A percentile compares a stretch with the other conserved stretches of the same genome.
phyloP scores from a whole-genome alignment of 192 early-diverging fungal species.

The Coemansia sp. region DNA sequence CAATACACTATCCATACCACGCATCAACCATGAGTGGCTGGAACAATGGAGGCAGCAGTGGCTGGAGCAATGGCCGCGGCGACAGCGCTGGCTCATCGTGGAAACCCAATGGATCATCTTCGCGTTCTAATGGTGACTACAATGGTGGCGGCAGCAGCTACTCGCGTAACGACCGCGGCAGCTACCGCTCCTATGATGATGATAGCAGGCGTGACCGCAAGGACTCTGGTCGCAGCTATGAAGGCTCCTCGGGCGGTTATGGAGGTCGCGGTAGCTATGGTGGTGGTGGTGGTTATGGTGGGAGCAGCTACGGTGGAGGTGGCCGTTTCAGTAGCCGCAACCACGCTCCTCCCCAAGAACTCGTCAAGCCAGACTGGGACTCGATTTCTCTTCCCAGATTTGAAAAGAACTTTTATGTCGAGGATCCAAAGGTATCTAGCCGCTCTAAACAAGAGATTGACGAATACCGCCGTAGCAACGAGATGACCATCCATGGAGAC shows the following conservation, averaged over 20 bases:
- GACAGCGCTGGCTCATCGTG: constrained; percentile 8
- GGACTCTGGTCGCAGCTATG: constrained; percentile 40
- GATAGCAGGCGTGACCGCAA: constrained; percentile 64
- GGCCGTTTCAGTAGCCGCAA: constrained; percentile 23
- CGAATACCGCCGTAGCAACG: constrained; percentile 69
- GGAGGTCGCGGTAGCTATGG: constrained; percentile 16
- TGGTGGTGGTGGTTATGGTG: constrained; percentile 14
- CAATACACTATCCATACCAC: too few relatives aligned
- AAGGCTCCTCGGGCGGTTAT: constrained; percentile 14
- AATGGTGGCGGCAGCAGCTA: constrained; percentile 18
- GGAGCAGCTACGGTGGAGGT: constrained; percentile 10
- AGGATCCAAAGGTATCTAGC: constrained; percentile 66
- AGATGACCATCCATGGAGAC: constrained; percentile 83
- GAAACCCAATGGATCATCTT: neutral
- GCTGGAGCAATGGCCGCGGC: constrained; percentile 11
- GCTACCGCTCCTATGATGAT: constrained; percentile 62
- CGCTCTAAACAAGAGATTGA: constrained; percentile 73
- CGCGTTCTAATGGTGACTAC: neutral
- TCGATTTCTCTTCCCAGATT: constrained; percentile 66
- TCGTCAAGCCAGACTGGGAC: constrained; percentile 67
- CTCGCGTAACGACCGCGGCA: constrained; percentile 50
- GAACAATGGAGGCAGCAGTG: constrained; percentile 4
- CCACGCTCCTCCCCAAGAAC: constrained; percentile 32
- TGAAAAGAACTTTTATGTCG: constrained; percentile 98
- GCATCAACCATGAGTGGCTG: neutral